Evolutionary conservation across 495 filamentous ascomycete species (phyloP), one percentile per base, ranked within the genome.

Genomic region (Annulohypoxylon bovei): DNA sequence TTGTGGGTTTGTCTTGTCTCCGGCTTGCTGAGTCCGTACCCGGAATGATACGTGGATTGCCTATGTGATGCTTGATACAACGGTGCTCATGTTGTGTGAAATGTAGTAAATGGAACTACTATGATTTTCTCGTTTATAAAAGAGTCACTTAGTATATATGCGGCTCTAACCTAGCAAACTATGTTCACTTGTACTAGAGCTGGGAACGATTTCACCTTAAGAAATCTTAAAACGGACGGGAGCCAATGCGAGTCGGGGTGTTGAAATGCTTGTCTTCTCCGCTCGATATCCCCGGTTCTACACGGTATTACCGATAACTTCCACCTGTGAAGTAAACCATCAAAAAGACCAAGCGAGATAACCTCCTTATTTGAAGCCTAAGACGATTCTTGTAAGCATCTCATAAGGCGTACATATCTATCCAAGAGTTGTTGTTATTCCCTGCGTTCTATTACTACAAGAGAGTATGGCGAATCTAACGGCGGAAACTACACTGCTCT

Each of bases 241-340:
- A 64, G 54, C 61, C 54, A 65, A 70, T 50, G 57, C 62, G n/a
- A 54, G 59, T 62, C 52, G 30, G 46, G 60, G 32, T 57, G 33
- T 44, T 42, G 54, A 27, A 46, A 25, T 62, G 55, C 61, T 55
- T 39, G 35, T 8, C 12, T 46, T n/a, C 22, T 65, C 46, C 44
- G 39, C 39, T 47, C 52, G 40, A 32, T 22, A 61, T 44, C 50
- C 23, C 47, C 65, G n/a, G 25, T 22, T 47, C 39, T 4, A 1
- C 42, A 16, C 44, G 28, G 23, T 42, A 61, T 49, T 61, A 30
- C 33, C 11, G 40, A 37, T 9, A 33, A n/a, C n/a, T n/a, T n/a
- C n/a, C n/a, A 7, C n/a, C 42, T 46, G 6, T 59, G 32, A 27
- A 9, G 39, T 20, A 32, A 39, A 42, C 11, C 18, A 12, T 28